These are phyloP conservation scores for Astrephomene gubernaculifera DNA, from an alignment of 139 green algal species.

Conservation along the genomic window DNA sequence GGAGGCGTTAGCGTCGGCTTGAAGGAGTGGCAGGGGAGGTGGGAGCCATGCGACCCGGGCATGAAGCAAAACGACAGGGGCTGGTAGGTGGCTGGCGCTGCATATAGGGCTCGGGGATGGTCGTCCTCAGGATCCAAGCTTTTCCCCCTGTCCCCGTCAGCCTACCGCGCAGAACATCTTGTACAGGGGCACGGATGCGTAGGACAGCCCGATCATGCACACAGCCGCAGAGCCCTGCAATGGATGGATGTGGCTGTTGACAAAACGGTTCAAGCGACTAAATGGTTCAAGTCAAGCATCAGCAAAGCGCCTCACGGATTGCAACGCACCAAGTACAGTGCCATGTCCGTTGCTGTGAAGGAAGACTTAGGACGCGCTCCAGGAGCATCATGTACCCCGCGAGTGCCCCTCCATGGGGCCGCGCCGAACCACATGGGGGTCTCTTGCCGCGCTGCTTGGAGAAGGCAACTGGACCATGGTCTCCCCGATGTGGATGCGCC, in stretches of 20 bases:
- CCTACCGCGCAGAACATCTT: constrained; percentile 81
- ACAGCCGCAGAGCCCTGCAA: constrained; percentile 81
- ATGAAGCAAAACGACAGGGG: too few relatives aligned
- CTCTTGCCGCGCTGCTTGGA: neutral
- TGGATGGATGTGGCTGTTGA: too few relatives aligned
- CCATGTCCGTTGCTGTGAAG: neutral
- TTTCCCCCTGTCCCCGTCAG: too few relatives aligned
- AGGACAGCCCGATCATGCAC: constrained; percentile 94
- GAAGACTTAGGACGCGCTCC: neutral
- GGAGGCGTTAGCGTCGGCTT: too few relatives aligned
- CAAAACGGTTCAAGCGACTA: too few relatives aligned
- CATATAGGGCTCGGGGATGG: too few relatives aligned
- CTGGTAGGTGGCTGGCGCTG: too few relatives aligned
- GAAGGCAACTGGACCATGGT: neutral
- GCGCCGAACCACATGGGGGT: neutral
- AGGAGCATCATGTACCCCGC: neutral
- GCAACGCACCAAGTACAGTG: constrained; percentile 2
- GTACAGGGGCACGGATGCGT: constrained; percentile 95
- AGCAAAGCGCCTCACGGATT: constrained; percentile 69
- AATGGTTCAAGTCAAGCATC: too few relatives aligned
- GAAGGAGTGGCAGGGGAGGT: too few relatives aligned
- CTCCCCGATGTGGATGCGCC: constrained; percentile 31
- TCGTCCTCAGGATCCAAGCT: too few relatives aligned
- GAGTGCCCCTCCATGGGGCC: neutral
- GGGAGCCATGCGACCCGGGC: too few relatives aligned